Evolutionary conservation across 2,329 filamentous ascomycete species (phyloP).

Genomic region (Fragosphaeria purpurea): DNA sequence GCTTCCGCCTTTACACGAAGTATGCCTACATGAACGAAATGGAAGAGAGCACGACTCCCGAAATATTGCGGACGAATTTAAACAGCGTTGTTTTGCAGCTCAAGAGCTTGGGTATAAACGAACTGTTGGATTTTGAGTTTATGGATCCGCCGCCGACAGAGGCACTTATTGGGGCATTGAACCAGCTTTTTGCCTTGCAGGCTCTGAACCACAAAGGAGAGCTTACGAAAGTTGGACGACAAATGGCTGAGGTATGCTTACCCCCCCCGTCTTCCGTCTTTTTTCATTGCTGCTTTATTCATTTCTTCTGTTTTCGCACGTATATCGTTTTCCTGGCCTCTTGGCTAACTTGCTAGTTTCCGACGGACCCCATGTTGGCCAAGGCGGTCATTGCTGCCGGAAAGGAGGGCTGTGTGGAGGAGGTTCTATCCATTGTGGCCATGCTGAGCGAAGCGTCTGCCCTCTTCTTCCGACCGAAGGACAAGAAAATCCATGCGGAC

Average conservation of each 20-base stretch:
- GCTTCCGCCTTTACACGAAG: conserved; percentile 87
- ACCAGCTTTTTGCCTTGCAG: conserved; percentile 84
- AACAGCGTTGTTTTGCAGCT: conserved; percentile 75
- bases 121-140: conserved; percentile 89
- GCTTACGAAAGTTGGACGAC: conserved; percentile 79
- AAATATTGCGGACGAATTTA: conserved; percentile 85
- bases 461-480: conserved; percentile 89
- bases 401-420: conserved; percentile 85
- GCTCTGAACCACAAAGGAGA: conserved; percentile 82
- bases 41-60: conserved; percentile 82
- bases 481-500: conserved; percentile 95
- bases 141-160: conserved; percentile 90
- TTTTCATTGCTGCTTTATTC: not conserved
- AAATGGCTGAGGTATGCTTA: conserved; percentile 77
- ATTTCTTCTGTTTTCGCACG: too few species aligned
- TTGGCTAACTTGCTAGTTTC: conserved; percentile 9
- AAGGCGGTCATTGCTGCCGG: conserved; percentile 83
- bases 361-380: conserved; percentile 70
- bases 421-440: conserved; percentile 84
- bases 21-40: conserved; percentile 93
- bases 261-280: not conserved
- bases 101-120: conserved; percentile 84
- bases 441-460: conserved; percentile 85
- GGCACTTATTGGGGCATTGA: conserved; percentile 77
- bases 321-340: too few species aligned